Conservation (phyloP, 371 early-diverging fungal species). For the Dipsacomyces acuminosporus region DNA sequence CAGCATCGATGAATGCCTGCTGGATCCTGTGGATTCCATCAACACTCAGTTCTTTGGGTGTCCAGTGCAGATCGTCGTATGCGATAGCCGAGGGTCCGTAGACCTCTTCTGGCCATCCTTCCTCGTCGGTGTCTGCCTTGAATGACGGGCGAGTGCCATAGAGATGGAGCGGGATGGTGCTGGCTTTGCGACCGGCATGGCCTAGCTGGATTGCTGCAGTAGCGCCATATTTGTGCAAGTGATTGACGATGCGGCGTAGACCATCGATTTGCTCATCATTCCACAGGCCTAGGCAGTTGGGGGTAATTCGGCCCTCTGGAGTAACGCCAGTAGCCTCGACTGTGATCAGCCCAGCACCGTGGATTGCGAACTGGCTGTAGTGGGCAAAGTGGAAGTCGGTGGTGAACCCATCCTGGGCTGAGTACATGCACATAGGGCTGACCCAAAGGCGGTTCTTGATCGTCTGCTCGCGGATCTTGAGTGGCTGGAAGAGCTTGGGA, state of each 20-base stretch:
- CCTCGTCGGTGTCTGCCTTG: conserved; percentile 48
- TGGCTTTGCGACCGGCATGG: conserved; percentile 80
- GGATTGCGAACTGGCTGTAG: conserved; percentile 61
- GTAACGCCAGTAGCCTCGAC: conserved; percentile 77
- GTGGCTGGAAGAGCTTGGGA: conserved; percentile 60
- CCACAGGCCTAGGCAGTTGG: conserved; percentile 73
- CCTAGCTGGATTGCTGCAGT: conserved; percentile 71
- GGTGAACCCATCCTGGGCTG: conserved; percentile 53
- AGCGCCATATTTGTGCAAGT: conserved; percentile 59
- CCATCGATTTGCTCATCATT: conserved; percentile 65
- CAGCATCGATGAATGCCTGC: conserved; percentile 65
- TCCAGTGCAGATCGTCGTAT: conserved; percentile 49
- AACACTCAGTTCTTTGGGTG: conserved; percentile 58
- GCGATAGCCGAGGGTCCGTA: conserved; percentile 63
- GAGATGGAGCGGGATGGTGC: conserved; percentile 51
- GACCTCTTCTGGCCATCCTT: conserved; percentile 76
- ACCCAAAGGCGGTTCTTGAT: conserved; percentile 72
- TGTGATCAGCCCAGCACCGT: conserved; percentile 69
- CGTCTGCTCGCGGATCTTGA: conserved; percentile 53
- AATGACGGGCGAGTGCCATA: conserved; percentile 35
- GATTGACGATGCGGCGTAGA: conserved; percentile 57
- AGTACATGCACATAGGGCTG: conserved; percentile 79
- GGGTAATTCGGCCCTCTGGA: conserved; percentile 72
- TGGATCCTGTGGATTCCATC: conserved; percentile 59
- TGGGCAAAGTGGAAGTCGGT: conserved; percentile 67